Base-by-base conservation (phyloP, 176 grass and related monocot species). In the Dendrocalamus sinicus region DNA sequence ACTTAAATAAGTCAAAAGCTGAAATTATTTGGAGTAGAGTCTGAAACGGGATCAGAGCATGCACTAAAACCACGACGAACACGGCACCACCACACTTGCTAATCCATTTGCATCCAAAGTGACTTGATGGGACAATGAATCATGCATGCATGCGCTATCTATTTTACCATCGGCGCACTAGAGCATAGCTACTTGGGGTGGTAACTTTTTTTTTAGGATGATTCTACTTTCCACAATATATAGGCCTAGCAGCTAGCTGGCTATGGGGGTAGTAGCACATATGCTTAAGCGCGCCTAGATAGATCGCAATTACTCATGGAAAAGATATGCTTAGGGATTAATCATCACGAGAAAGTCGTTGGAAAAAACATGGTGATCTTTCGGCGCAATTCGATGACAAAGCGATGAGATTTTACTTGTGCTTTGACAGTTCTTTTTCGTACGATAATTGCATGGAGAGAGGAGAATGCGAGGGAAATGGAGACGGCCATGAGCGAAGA, bases 341-440 rank as follows among this genome's bases (percentile, higher is more conserved):
- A 63, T 80, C 52, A 72, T 64, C 54, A 23, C 26, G 13, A 39
- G 62, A 59, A 82, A 82, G 15, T 23, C 51, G 24, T 59, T 67
- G 40, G 78, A 43, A 82, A 82, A 82, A 88, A 88, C 51, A 22
- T n/a, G 13, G 28, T 3, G 63, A 55, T 81, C 85, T 80, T 81
- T 81, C 57, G 77, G 70, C 60, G 68, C 77, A 44, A 55, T 65
- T 86, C 46, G 67, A 80, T 3, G 67, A 20, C 39, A 55, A 87
- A 81, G 46, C 12, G 2, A 15, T 11, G 57, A 4, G 32, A 24
- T 43, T 64, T 86, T 86, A 41, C 40, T n/a, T 15, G 8, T 63
- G 71, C 28, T 89, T 57, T 69, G 40, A 12, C 19, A 8, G 67
- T 12, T 63, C 41, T 24, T 79, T 67, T 47, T 62, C 41, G 19